phyloP scores from a whole-genome alignment of 495 filamentous ascomycete genomes.

The Tricharina praecox region DNA sequence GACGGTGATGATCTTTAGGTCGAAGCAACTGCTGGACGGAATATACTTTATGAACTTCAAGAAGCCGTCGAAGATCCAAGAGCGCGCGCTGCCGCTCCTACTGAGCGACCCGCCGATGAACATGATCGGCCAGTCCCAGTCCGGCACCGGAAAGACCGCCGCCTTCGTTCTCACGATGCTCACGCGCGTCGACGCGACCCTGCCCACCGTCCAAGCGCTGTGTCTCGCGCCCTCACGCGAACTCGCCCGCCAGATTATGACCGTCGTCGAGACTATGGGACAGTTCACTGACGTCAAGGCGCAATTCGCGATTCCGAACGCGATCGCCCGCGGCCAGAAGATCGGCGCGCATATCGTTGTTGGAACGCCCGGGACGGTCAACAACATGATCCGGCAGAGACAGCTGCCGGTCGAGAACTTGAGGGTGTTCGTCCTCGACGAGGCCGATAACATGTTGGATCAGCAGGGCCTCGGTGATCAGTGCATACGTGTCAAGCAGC shows the following conservation, averaged over 20 bases:
- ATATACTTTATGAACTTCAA: slow-evolving; percentile 56
- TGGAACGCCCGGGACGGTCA: slow-evolving; percentile 81
- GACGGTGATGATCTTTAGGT: too few relatives aligned
- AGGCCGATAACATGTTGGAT: slow-evolving; percentile 94
- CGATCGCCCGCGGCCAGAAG: slow-evolving; percentile 41
- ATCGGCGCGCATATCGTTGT: slow-evolving; percentile 65
- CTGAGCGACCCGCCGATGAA: slow-evolving; percentile 68
- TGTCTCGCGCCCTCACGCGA: slow-evolving; percentile 86
- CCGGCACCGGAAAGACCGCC: slow-evolving; percentile 93
- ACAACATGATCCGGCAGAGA: slow-evolving; percentile 62
- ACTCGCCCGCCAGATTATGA: slow-evolving; percentile 81
- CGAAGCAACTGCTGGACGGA: slow-evolving; percentile 35
- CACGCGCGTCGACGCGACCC: slow-evolving; percentile 60
- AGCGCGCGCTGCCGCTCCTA: slow-evolving; percentile 78
- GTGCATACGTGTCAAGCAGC: slow-evolving; percentile 68
- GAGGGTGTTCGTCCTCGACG: slow-evolving; percentile 70
- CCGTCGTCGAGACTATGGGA: slow-evolving; percentile 65
- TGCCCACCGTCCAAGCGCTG: slow-evolving; percentile 53
- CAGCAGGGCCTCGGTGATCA: slow-evolving; percentile 89
- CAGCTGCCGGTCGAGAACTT: slow-evolving; percentile 46
- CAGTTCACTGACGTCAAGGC: slow-evolving; percentile 50
- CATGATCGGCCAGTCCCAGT: slow-evolving; percentile 95
- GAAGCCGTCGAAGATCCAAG: slow-evolving; percentile 94
- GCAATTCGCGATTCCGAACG: slow-evolving; percentile 62
- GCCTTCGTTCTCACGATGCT: slow-evolving; percentile 91